These are phyloP conservation scores for Eutrema yunnanense DNA, from an alignment of 345 rosid species.

Conservation along the genomic window DNA sequence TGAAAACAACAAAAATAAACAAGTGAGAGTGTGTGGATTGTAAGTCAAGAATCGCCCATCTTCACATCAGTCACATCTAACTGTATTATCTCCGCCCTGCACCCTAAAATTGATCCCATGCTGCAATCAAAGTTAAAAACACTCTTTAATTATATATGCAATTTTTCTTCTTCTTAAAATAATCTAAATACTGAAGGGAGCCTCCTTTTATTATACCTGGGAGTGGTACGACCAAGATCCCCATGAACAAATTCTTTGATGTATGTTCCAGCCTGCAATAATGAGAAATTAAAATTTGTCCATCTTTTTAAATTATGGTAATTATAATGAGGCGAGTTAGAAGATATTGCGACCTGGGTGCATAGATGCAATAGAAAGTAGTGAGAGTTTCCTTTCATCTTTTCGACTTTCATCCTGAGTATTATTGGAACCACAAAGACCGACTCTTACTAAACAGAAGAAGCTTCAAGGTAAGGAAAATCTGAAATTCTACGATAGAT, in stretches of 20 bases:
- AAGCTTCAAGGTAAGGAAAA: neutral
- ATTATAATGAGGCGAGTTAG: neutral
- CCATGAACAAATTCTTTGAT: constrained; percentile 98
- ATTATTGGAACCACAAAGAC: constrained; percentile 7
- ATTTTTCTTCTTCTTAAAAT: neutral
- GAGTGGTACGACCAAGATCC: constrained; percentile 90
- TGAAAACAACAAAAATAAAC: neutral
- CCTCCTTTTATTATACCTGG: constrained; percentile 45
- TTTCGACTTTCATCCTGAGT: constrained; percentile 84
- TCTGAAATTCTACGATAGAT: neutral
- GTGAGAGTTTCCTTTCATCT: constrained; percentile 57
- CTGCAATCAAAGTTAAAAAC: constrained; percentile 35
- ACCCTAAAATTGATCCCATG: constrained; percentile 73
- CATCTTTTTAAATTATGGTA: neutral
- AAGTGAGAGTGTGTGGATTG: neutral
- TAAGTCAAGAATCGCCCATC: constrained; percentile 57
- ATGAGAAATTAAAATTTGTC: neutral
- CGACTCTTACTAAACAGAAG: neutral
- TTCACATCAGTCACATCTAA: constrained; percentile 91
- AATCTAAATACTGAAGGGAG: neutral
- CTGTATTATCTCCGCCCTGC: constrained; percentile 89
- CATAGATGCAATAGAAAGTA: constrained; percentile 90
- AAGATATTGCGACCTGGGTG: constrained; percentile 59
- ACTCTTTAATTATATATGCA: neutral
- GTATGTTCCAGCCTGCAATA: constrained; percentile 86